Base-by-base conservation (phyloP, 2,329 filamentous ascomycete species). In the Sclerotinia subarctica region DNA sequence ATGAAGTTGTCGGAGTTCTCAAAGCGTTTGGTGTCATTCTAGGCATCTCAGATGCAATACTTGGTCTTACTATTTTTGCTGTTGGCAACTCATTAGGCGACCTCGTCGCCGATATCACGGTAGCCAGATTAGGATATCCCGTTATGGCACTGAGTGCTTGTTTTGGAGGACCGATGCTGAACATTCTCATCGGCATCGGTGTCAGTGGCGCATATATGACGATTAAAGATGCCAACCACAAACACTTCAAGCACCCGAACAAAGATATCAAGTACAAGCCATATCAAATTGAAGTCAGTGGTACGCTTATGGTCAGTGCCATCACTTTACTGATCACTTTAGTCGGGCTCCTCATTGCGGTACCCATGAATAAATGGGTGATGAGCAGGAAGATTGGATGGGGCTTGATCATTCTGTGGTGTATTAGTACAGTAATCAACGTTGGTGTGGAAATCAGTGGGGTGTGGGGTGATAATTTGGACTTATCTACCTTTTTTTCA, bases 121-220 rank as follows among this genome's bases (percentile, higher is more conserved):
- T 99, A 49, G 95, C 95, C 5, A 88, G 92, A 46, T 86, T 99
- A 3, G 95, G 95, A 3, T 97, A 94, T 79, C 95, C 95, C 0
- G 93, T 99, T 71, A 99, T 99, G 95, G 95, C 95, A 51, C 76
- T 90, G 52, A 94, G 92, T 46, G 95, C 95, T 5, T 99, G 95
- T 77, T 97, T 99, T 77, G 95, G 95, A n/a, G 96, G 95, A 0
- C 95, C 95, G 0, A 94, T 99, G 93, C 86, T 99, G 52, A 99
- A 99, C 75, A 99, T 99, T 71, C 82, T 99, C 0, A 86, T 99
- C 5, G 95, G 95, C 0, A 94, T 99, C 64, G 95, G 95, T n/a
- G 83, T 98, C 5, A 91, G 91, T 35, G 95, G 95, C 21, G 85
- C 92, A 51, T 96, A 94, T 77, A 95, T 97, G 85, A 94, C 92